Evolutionary conservation across 495 filamentous ascomycete species (phyloP).

Genomic region (Podospora australis): DNA sequence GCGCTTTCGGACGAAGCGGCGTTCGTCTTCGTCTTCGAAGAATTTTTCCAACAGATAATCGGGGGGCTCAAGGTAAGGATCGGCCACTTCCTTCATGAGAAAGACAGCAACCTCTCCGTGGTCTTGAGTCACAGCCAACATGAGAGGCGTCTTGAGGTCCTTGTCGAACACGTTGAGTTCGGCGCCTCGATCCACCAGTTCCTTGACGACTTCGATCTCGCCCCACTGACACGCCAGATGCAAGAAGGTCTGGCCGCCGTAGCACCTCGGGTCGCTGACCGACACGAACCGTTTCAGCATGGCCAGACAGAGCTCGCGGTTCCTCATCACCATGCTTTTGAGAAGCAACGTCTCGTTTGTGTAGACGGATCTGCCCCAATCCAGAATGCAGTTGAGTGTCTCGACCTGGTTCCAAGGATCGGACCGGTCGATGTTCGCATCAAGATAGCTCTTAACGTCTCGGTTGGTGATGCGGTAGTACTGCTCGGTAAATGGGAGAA

Average conservation of each 20-base stretch:
- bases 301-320: constrained; percentile 16
- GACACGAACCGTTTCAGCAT: constrained; percentile 19
- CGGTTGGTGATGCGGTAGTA: constrained; percentile 11
- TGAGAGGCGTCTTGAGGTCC: constrained; percentile 20
- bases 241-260: constrained; percentile 19
- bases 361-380: constrained; percentile 14
- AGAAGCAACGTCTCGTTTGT: constrained; percentile 18
- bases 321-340: constrained; percentile 16
- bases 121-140: constrained; percentile 18
- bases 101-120: constrained; percentile 3
- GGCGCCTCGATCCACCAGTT: constrained; percentile 20
- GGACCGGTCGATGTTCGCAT: constrained; percentile 16
- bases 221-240: constrained; percentile 23
- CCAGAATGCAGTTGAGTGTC: constrained; percentile 18
- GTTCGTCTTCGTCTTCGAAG: constrained; percentile 2
- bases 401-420: constrained; percentile 23
- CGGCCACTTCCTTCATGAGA: constrained; percentile 21
- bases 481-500: constrained; percentile 12
- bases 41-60: constrained; percentile 13
- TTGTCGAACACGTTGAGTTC: constrained; percentile 22
- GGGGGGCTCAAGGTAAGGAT: constrained; percentile 19
- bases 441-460: constrained; percentile 16
- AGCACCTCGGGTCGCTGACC: constrained; percentile 14
- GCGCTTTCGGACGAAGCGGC: constrained; percentile 12
- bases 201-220: constrained; percentile 15